Conservation (phyloP, 768 basidiomycete genomes). For the Dentipellis fragilis region DNA sequence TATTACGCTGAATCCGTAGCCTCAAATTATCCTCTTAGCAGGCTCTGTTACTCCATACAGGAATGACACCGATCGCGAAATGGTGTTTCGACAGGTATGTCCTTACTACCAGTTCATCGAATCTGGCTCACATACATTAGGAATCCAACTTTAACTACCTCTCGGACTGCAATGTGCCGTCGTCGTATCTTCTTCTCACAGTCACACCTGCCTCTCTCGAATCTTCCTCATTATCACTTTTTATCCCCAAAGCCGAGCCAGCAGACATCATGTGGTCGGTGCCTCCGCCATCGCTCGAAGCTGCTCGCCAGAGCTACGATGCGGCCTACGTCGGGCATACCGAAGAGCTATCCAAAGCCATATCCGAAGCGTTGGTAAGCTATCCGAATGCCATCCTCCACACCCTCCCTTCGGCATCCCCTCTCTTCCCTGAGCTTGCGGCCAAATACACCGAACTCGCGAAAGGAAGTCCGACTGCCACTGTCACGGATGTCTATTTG, state of each 20-base stretch:
- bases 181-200: conserved; percentile 53
- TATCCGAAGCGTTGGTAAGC: conserved; percentile 37
- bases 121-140: conserved; percentile 14
- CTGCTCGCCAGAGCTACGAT: conserved; percentile 44
- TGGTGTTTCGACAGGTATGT: conserved; percentile 45
- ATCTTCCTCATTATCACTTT: conserved; percentile 46
- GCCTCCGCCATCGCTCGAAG: conserved; percentile 60
- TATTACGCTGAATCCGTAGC: conserved; percentile 26
- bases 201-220: conserved; percentile 38
- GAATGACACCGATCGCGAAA: conserved; percentile 81
- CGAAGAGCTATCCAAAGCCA: conserved; percentile 31
- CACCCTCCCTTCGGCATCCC: conserved; percentile 42
- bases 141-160: conserved; percentile 90
- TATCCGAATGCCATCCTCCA: conserved; percentile 54
- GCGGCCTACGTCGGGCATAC: conserved; percentile 51
- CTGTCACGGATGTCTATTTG: conserved; percentile 52
- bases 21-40: conserved; percentile 59
- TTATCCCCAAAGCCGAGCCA: conserved; percentile 67
- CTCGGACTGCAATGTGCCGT: conserved; percentile 68
- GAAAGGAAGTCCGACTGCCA: conserved; percentile 23
- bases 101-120: conserved; percentile 16
- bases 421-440: conserved; percentile 43
- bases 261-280: conserved; percentile 84
- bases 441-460: conserved; percentile 24
- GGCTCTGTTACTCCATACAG: conserved; percentile 56